These are phyloP conservation scores for Musa beccarii DNA, from an alignment of 176 grass and related monocot species.

Conservation along the genomic window DNA sequence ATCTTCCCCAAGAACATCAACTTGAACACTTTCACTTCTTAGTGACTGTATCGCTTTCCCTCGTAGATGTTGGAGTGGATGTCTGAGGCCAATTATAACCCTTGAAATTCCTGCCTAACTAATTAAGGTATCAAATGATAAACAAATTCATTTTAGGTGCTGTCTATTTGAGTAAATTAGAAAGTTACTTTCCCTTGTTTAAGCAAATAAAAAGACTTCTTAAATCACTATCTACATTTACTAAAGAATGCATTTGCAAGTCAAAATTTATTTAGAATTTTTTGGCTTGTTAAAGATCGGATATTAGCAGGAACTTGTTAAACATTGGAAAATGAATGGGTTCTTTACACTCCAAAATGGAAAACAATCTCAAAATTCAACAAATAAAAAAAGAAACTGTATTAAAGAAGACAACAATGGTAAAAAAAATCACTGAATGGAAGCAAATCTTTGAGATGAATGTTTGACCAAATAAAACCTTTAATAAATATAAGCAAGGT, in stretches of 20 bases:
- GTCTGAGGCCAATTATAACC: conserved; percentile 73
- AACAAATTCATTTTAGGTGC: background rate
- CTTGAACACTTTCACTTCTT: conserved; percentile 71
- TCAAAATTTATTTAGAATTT: too few relatives aligned
- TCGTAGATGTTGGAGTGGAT: conserved; percentile 71
- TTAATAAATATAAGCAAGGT: too few relatives aligned
- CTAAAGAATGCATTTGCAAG: background rate
- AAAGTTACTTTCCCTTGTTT: background rate
- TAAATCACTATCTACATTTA: background rate
- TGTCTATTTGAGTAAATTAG: background rate
- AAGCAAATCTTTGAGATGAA: too few relatives aligned
- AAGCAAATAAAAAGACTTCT: background rate
- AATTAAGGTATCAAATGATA: conserved; percentile 13
- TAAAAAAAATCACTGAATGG: too few relatives aligned
- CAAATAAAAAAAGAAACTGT: too few relatives aligned
- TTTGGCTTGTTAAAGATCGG: too few relatives aligned
- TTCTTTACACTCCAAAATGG: too few relatives aligned
- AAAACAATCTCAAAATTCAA: too few relatives aligned
- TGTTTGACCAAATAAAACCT: too few relatives aligned
- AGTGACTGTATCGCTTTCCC: conserved; percentile 74
- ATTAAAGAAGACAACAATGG: too few relatives aligned
- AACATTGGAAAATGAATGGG: too few relatives aligned
- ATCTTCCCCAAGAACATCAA: conserved; percentile 83
- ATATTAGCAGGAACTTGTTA: too few relatives aligned
- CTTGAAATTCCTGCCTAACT: conserved; percentile 86